Evolutionary conservation across 805 yeast species (phyloP), one percentile per base, ranked within the genome.

Genomic region (Monosporozyma aquatica): DNA sequence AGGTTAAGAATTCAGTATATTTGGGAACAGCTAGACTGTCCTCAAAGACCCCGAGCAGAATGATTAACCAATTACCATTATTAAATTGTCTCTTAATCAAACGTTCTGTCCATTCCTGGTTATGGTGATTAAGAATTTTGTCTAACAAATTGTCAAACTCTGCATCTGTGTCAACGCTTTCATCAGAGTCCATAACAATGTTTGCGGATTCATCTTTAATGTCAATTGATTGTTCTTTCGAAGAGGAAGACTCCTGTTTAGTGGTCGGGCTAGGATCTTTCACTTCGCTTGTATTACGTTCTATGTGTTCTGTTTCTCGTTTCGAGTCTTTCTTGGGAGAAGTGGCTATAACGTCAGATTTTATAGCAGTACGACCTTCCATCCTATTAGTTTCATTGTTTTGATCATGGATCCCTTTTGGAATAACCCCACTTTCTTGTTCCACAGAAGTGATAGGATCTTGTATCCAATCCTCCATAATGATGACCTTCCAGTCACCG

Each of bases 11-110:
- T 2, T 45, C 39, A n/a, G 54, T 47, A 37, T 61, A 60, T 32
- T 51, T 49, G 4, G 60, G 57, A 8, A 62, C 42, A 32, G 55
- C 56, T 28, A 46, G 47, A 40, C 61, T 54, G 37, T 62, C 66
- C 39, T 61, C 59, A 6, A 89, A 68, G 2, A 87, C 68, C 25
- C 95, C 95, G 38, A 87, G 59, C 34, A 89, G 60, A 34, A 82
- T 74, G 32, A 82, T 71, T 52, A 86, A 81, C 96, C 97, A 90
- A 42, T 77, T 78, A 4, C 95, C 95, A 53, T 86, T 87, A 52
- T 72, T 77, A 59, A 84, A 92, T 48, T 75, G 74, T 42, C 95
- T 75, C 43, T 75, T 79, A 11, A 79, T 72, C 15, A 90, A 68
- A 32, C 94, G 68, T 24, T 83, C 94, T 45, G 78, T 75, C 96